Evolutionary conservation across 805 yeast genomes (phyloP), one percentile per base, ranked within the genome.

Genomic region (Suhomyces faveliae): DNA sequence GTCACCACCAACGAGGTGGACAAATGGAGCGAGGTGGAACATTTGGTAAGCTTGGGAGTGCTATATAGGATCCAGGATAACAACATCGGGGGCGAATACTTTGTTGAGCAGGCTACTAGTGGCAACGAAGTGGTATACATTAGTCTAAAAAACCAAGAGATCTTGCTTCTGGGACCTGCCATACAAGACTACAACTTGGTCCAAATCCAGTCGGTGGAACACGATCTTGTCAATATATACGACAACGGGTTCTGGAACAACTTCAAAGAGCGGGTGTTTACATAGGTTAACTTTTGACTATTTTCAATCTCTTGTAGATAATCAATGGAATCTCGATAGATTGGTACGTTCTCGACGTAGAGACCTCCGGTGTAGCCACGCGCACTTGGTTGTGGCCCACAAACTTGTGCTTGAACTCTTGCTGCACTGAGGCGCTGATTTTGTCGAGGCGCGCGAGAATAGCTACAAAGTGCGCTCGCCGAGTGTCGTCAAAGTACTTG

Each of bases 1-100:
- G 83, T 83, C 61, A 86, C 94, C 10, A 84, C 91, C 3, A 85
- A 84, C 57, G 96, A 87, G 63, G 68, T 78, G 13, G 81, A 73
- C 43, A 87, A 87, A 59, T 87, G 95, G 95, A 78, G 69, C 15
- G 80, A 74, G 3, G 72, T 87, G 11, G 82, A 82, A 46, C 76
- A 78, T 42, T 68, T 81, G 48, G 59, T 54, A 7, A 12, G 40
- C 3, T 30, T 53, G 12, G 55, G 56, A 3, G 43, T 42, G 1
- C 46, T 54, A 42, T 54, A 46, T 45, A 38, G 23, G 8, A 12
- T 49, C 3, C 25, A 17, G 11, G 35, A 25, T n/a, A 29, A 17
- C 11, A 12, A 11, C 17, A 40, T 46, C 15, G 20, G 43, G 5
- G 43, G 43, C 10, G 54, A 43, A 27, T 48, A 50, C 19, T 62